These are phyloP conservation scores for Aquilaria malaccensis DNA, from an alignment of 345 rosid genomes.

Conservation along the genomic window DNA sequence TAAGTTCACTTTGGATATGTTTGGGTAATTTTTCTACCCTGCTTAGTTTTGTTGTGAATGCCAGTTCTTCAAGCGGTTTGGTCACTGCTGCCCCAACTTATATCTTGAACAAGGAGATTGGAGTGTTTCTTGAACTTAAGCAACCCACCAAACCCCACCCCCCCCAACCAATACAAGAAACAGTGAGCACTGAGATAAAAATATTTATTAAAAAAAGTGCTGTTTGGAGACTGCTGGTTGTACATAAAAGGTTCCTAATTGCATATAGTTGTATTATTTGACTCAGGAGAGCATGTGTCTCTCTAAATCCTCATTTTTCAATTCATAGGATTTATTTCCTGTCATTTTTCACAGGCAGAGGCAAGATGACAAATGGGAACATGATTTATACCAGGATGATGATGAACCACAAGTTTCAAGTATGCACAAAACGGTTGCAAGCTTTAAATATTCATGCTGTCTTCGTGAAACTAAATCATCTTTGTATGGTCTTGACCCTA, in stretches of 20 bases:
- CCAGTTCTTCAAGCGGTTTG: no score
- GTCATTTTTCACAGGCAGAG: slow-evolving; percentile 64
- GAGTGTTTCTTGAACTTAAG: no score
- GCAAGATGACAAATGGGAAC: slow-evolving; percentile 98
- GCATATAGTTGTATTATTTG: not conserved
- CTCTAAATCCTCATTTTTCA: not conserved
- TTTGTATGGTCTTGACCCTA: slow-evolving; percentile 37
- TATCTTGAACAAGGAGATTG: no score
- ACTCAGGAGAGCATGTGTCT: not conserved
- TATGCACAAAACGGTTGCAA: slow-evolving; percentile 35
- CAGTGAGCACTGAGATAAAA: not conserved
- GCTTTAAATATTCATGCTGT: slow-evolving; percentile 26
- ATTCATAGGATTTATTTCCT: not conserved
- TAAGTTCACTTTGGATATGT: no score
- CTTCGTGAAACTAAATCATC: slow-evolving; percentile 29
- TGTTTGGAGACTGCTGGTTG: not conserved
- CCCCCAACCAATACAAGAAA: no score
- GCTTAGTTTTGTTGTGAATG: no score
- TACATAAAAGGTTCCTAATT: not conserved
- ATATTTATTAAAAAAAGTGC: not conserved
- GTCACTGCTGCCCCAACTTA: no score
- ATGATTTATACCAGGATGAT: slow-evolving; percentile 61
- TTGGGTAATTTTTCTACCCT: no score
- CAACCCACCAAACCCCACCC: no score
- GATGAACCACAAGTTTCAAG: slow-evolving; percentile 56